Percentiles rank a stretch among this genome's conserved stretches.
Conservation (phyloP, 108 stramenopile species). For the Parietichytrium sp. region DNA sequence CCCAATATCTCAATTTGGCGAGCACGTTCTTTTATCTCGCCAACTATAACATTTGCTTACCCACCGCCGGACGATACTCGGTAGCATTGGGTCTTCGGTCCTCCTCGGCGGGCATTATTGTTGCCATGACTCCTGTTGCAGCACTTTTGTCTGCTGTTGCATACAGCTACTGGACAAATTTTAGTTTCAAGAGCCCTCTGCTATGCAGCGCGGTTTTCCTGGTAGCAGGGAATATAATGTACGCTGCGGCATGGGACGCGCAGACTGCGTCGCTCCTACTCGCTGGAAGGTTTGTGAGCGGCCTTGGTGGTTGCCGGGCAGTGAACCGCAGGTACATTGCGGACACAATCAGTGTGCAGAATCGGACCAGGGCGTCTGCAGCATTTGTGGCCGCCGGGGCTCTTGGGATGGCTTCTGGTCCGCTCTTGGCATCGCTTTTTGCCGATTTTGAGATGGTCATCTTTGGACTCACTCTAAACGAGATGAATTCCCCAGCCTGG, state of each 20-base stretch:
- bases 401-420: conserved; percentile 82
- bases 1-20: conserved; percentile 68
- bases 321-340: conserved; percentile 90
- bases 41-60: conserved; percentile 89
- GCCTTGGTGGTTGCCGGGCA: conserved; percentile 78
- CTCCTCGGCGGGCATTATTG: conserved; percentile 74
- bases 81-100: conserved; percentile 69
- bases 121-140: conserved; percentile 84
- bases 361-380: conserved; percentile 77
- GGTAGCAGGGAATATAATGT: conserved; percentile 73
- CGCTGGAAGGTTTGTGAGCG: conserved; percentile 76
- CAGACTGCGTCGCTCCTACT: conserved; percentile 75
- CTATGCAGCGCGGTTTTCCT: conserved; percentile 74
- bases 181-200: conserved; percentile 75
- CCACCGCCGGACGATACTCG: conserved; percentile 77
- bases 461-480: conserved; percentile 37
- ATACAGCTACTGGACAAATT: conserved; percentile 80
- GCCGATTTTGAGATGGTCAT: conserved; percentile 57
- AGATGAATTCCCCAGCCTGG: conserved; percentile 70
- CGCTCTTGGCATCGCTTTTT: conserved; percentile 70
- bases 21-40: conserved; percentile 84
- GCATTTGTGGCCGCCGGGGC: conserved; percentile 79
- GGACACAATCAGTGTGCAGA: conserved; percentile 69
- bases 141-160: conserved; percentile 73
- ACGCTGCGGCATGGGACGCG: conserved; percentile 74